phyloP scores from a whole-genome alignment of 2,329 filamentous ascomycete species.

The Fusarium falciforme region DNA sequence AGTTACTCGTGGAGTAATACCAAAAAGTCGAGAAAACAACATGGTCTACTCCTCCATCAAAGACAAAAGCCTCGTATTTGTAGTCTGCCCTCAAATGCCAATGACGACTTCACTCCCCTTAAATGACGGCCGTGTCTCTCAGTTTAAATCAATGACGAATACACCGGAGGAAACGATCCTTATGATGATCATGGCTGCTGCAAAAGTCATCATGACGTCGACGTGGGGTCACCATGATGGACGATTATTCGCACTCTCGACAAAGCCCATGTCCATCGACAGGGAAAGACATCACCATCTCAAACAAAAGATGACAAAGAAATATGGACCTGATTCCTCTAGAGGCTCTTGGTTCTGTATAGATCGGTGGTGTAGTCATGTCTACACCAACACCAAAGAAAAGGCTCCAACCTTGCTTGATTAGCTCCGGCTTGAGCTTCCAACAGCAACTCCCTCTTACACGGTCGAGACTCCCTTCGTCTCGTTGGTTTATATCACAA shows the following conservation, averaged over 20 bases:
- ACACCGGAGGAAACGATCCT: conserved; percentile 33
- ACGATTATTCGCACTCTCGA: conserved; percentile 11
- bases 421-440: background rate
- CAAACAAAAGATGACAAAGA: conserved; percentile 8
- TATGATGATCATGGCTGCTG: background rate
- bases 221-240: conserved; percentile 38
- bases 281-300: conserved; percentile 17
- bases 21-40: background rate
- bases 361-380: background rate
- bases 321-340: background rate
- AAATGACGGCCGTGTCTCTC: conserved; percentile 10
- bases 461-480: background rate
- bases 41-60: background rate
- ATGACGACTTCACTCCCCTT: conserved; percentile 25
- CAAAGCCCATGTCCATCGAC: background rate
- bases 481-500: conserved; percentile 11
- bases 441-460: conserved; percentile 8
- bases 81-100: background rate
- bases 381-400: background rate
- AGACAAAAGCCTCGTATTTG: background rate
- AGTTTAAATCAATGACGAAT: conserved; percentile 35
- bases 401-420: background rate
- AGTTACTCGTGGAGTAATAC: background rate
- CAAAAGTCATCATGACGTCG: conserved; percentile 31
- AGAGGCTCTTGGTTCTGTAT: background rate